Percentiles rank a stretch among this genome's conserved stretches.
These are phyloP conservation scores for Suhomyces xylopsoci DNA, from an alignment of 805 yeast genomes.

Conservation along the genomic window DNA sequence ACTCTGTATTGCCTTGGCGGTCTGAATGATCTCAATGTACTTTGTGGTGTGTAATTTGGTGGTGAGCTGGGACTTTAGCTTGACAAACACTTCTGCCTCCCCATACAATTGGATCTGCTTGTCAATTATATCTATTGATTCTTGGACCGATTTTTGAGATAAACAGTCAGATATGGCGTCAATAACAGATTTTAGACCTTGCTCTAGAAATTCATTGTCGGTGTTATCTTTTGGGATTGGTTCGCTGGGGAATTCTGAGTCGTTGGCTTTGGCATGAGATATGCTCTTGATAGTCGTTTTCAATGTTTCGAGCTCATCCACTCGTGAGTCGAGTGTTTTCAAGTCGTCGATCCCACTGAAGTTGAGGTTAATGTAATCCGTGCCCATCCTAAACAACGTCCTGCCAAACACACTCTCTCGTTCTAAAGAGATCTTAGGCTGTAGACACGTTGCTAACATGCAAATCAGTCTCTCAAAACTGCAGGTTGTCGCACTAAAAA, in stretches of 20 bases:
- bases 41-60: conserved; percentile 1
- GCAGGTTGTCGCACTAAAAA: neutral
- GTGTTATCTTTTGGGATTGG: neutral
- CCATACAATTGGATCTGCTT: conserved; percentile 13
- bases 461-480: neutral
- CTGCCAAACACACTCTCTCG: neutral
- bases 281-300: conserved; percentile 13
- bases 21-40: conserved; percentile 1
- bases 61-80: conserved; percentile 4
- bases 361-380: conserved; percentile 30
- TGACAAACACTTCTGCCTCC: conserved; percentile 5
- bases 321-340: conserved; percentile 20
- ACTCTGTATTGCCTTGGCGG: conserved; percentile 2
- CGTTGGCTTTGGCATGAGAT: conserved; percentile 11
- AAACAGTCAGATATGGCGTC: neutral
- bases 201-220: conserved; percentile 13
- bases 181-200: neutral
- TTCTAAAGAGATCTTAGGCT: neutral
- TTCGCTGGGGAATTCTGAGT: neutral
- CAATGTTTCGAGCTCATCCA: conserved; percentile 21
- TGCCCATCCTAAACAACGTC: conserved; percentile 1
- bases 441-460: neutral
- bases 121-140: conserved; percentile 5
- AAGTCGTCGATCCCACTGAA: conserved; percentile 37
- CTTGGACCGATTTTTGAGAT: conserved; percentile 2